Conservation (phyloP, 495 filamentous ascomycete genomes). For the Podospora fimiseda region DNA sequence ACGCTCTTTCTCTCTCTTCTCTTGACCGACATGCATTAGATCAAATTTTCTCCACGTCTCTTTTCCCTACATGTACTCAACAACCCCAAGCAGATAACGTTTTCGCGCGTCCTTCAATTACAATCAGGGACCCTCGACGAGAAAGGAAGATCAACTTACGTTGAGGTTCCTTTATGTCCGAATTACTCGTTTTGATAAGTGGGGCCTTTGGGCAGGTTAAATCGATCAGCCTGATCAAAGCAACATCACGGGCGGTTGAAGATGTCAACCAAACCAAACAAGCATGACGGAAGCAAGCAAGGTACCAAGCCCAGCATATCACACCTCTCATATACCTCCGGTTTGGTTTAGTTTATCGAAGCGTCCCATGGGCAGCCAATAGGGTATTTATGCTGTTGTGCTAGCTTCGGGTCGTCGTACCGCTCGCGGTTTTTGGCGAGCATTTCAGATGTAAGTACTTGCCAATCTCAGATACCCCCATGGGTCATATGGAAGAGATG, state of each 20-base stretch:
- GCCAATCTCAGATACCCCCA: neutral
- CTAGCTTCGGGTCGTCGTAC: neutral
- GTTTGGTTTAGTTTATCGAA: neutral
- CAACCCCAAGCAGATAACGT: too few relatives aligned
- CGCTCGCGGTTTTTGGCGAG: neutral
- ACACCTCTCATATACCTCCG: neutral
- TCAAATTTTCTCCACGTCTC: too few relatives aligned
- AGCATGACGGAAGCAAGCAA: neutral
- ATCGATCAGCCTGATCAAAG: conserved; percentile 5
- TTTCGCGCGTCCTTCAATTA: too few relatives aligned
- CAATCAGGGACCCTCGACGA: neutral
- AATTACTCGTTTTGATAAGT: neutral
- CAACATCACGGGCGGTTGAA: neutral
- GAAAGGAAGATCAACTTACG: neutral
- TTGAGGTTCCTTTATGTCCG: neutral
- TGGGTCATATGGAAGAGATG: neutral
- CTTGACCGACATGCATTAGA: neutral
- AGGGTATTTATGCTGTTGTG: neutral
- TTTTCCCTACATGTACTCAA: too few relatives aligned
- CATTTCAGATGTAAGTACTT: neutral
- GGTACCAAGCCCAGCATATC: too few relatives aligned
- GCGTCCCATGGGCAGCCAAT: neutral
- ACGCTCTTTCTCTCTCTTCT: neutral
- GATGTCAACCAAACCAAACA: neutral
- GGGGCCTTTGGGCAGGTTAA: neutral